A percentile compares a stretch with the other conserved stretches of the same genome.
phyloP scores from a whole-genome alignment of 176 grass and related monocot species.

The Hsuehochloa calcarea region DNA sequence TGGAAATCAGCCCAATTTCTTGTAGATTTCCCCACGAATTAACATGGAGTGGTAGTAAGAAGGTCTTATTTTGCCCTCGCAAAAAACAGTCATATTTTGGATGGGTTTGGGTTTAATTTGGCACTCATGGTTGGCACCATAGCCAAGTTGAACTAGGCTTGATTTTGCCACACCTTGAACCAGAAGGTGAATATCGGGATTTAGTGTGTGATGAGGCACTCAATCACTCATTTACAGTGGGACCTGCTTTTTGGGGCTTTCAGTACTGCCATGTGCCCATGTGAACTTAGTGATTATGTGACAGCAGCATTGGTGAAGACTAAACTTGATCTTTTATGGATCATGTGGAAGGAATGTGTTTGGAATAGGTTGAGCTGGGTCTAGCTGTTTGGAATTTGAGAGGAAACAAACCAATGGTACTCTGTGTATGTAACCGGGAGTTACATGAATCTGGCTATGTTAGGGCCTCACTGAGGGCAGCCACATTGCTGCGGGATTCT shows the following conservation, averaged over 20 bases:
- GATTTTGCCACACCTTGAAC: neutral
- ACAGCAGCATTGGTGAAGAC: neutral
- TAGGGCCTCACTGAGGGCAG: neutral
- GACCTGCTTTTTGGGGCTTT: neutral
- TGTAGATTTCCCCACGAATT: neutral
- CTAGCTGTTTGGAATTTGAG: neutral
- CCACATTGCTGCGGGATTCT: neutral
- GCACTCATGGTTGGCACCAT: neutral
- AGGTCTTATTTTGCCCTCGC: neutral
- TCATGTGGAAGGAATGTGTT: neutral
- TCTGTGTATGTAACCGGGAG: neutral
- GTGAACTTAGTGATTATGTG: neutral
- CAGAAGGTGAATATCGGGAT: neutral
- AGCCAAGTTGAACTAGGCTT: neutral
- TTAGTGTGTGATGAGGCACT: neutral
- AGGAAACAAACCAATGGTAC: neutral
- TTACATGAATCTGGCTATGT: neutral
- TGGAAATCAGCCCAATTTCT: neutral
- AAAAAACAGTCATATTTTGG: neutral
- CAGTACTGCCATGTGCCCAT: neutral
- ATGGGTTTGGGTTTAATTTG: neutral
- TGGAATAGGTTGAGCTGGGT: neutral
- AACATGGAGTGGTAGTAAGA: constrained; percentile 2
- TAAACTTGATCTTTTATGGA: neutral
- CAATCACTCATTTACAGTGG: neutral